Evolutionary conservation across 257 asterid genomes (phyloP), one percentile per base, ranked within the genome.

Genomic region (Asclepias syriaca): DNA sequence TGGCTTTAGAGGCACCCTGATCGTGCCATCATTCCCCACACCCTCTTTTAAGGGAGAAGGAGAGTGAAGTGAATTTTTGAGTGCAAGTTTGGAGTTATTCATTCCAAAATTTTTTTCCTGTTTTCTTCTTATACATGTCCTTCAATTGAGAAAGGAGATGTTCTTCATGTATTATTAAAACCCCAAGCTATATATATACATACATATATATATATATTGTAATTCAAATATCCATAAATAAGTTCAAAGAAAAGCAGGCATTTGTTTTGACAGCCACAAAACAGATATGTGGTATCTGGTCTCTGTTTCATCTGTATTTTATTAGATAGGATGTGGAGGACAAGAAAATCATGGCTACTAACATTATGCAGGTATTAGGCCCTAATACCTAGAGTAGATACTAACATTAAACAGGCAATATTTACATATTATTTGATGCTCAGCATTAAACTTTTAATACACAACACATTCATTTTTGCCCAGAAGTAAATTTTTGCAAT

Each of bases 21-120:
- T 15, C 14, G 34, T 60, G 75, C 51, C 39, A 50, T 75, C 57
- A 29, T 18, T 27, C 58, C n/a, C 58, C n/a, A 22, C 58, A 37
- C 49, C 37, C 18, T 18, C 19, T 3, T 18, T 53, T 8, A 5
- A 54, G 0, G n/a, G 14, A 39, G 34, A 69, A 49, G 18, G 49
- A 69, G 72, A 4, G 63, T 8, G 11, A 55, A 74, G 57, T 43
- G 48, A 43, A 49, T 8, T 53, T 65, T 19, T 66, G 68, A 39
- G 54, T 27, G 66, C 21, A 54, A 71, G 24, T n/a, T 50, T 14
- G 13, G 8, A 1, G 63, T 53, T 53, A 24, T 59, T 37, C 11
- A 24, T 64, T 19, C 3, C 19, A 16, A 15, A 2, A 0, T 43
- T 43, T 43, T 43, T 43, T 40, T 40, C 1, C 10, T 1, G 2